Percentiles rank a stretch among this genome's conserved stretches.
phyloP scores from a whole-genome alignment of 2,329 filamentous ascomycete species.

The Cercospora zeina region DNA sequence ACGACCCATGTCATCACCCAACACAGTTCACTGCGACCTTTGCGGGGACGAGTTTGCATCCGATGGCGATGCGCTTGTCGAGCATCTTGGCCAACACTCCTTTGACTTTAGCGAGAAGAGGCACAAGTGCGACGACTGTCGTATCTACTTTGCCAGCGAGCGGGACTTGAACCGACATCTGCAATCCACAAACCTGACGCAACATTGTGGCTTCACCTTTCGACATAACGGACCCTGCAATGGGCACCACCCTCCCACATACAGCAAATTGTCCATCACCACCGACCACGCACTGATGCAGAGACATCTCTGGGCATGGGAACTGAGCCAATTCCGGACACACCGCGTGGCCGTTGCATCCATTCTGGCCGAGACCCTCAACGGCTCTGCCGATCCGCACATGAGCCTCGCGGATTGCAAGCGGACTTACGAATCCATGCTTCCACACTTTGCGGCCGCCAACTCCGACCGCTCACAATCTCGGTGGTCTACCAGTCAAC shows the following conservation, averaged over 20 bases:
- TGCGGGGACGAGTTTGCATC: constrained; percentile 27
- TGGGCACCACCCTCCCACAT: constrained; percentile 30
- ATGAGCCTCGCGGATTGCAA: constrained; percentile 27
- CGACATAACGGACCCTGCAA: constrained; percentile 26
- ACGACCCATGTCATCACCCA: constrained; percentile 20
- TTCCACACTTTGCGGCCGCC: constrained; percentile 29
- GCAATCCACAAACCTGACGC: constrained; percentile 28
- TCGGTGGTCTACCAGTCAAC: constrained; percentile 4
- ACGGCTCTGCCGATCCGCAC: constrained; percentile 17
- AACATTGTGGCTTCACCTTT: constrained; percentile 33
- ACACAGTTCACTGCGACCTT: constrained; percentile 26
- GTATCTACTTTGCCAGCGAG: constrained; percentile 32
- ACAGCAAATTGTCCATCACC: constrained; percentile 23
- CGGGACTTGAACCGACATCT: constrained; percentile 30
- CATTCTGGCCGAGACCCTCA: constrained; percentile 24
- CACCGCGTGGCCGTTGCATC: constrained; percentile 28
- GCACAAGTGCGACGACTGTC: constrained; percentile 32
- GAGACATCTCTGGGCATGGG: constrained; percentile 32
- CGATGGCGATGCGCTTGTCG: constrained; percentile 22
- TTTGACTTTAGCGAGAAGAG: constrained; percentile 31
- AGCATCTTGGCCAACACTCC: constrained; percentile 31
- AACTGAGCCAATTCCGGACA: constrained; percentile 26
- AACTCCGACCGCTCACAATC: constrained; percentile 16
- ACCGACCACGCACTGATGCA: constrained; percentile 31
- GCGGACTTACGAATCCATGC: constrained; percentile 24